Percentiles rank a stretch among this genome's conserved stretches.
Conservation (phyloP, 208 protist species). For the Leishmania lainsoni region DNA sequence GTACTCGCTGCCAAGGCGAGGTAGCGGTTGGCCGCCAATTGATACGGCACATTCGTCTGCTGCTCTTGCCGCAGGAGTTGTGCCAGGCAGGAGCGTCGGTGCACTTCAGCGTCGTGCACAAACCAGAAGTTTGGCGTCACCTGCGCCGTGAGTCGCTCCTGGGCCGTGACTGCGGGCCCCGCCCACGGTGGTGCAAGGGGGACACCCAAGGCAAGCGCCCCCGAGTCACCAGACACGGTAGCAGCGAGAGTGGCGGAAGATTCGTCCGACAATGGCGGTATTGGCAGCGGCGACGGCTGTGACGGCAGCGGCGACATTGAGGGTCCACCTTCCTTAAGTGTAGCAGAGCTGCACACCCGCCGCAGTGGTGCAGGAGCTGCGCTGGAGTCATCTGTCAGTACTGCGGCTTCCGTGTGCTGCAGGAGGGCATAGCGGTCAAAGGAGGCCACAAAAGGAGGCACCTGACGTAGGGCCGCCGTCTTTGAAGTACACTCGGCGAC, state of each 20-base stretch:
- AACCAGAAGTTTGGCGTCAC: slow-evolving; percentile 47
- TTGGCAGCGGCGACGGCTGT: not conserved
- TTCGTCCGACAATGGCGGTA: not conserved
- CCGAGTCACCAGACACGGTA: not conserved
- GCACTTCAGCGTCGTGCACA: slow-evolving; percentile 25
- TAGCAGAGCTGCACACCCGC: not conserved
- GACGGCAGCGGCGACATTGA: slow-evolving; percentile 1
- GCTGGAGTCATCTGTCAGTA: not conserved
- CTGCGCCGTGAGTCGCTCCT: slow-evolving; percentile 8
- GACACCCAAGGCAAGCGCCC: not conserved
- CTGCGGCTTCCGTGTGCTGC: not conserved
- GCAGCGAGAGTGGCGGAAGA: not conserved
- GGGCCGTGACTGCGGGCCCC: not conserved
- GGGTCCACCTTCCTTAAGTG: not conserved
- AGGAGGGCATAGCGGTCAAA: slow-evolving; percentile 36
- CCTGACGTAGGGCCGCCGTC: not conserved
- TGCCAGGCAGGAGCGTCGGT: slow-evolving; percentile 30
- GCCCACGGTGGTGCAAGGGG: not conserved
- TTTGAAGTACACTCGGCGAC: not conserved
- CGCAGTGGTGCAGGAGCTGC: not conserved
- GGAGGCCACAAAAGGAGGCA: slow-evolving; percentile 26
- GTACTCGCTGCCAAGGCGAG: slow-evolving; percentile 22
- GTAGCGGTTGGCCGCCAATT: slow-evolving; percentile 30
- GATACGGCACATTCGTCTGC: slow-evolving; percentile 52
- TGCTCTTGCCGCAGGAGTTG: slow-evolving; percentile 34